Base-by-base conservation (phyloP, 2,329 filamentous ascomycete genomes). In the Paecilomyces formosus region DNA sequence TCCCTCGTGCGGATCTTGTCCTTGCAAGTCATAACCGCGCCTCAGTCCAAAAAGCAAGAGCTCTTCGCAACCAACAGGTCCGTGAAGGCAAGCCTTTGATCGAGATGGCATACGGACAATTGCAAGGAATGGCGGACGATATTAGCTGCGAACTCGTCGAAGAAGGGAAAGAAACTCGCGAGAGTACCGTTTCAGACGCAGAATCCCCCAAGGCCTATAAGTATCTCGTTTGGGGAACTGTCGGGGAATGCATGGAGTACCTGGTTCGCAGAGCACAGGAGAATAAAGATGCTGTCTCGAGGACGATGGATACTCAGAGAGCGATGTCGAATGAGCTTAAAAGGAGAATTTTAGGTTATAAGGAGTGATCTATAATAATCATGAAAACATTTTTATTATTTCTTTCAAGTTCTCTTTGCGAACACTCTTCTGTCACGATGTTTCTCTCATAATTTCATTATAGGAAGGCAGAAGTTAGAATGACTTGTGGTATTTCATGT, bases 11-110 rank as follows among this genome's bases (percentile, higher is more conserved):
- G 12, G 75, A 81, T 61, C 74, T 95, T 30, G 83, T 96, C 12
- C 81, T 96, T 13, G 92, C 91, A 15, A 88, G 88, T 0, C 92
- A 96, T 78, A 96, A 96, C 70, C 83, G 84, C 55, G 81, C 82
- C 53, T 89, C 88, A 1, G 87, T 96, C 13, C 65, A 74, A 21
- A 76, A 77, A 52, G 82, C 82, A 0, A 76, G 78, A 57, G 66
- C 69, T 11, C 73, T 83, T 24, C 79, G 80, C 50, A 73, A 77
- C 51, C 61, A 73, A 26, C 81, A 83, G 63, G 66, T 70, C 55
- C 64, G 68, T 55, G 65, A 63, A 12, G 68, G 72, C 50, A 59
- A 78, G 61, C 3, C 70, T 2, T 72, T 76, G 49, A 79, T 82
- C 3, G 75, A 79, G 15, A 72, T 84, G 33, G 73, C 75, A 2